Conservation (phyloP, 306 rosid genomes). For the Fragaria iinumae region DNA sequence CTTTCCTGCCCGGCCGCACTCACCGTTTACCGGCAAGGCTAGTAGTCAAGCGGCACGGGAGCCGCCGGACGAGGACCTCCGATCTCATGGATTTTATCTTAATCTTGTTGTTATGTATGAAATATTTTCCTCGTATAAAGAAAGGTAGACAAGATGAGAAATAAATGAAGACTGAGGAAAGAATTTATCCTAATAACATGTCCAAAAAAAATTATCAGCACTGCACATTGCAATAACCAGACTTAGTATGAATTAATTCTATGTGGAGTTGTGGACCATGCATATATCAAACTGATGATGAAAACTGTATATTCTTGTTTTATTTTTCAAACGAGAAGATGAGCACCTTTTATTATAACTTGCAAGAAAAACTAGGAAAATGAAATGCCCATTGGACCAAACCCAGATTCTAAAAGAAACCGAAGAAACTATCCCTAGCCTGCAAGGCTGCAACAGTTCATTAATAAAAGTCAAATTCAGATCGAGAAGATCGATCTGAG, state of each 20-base stretch:
- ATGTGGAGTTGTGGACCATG: background rate
- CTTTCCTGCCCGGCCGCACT: too few relatives aligned
- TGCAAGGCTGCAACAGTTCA: background rate
- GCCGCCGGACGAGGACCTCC: too few relatives aligned
- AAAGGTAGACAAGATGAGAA: background rate
- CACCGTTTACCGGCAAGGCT: too few relatives aligned
- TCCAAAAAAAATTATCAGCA: background rate
- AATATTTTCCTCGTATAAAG: background rate
- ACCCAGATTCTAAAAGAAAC: background rate
- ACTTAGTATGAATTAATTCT: conserved; percentile 2
- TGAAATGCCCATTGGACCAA: background rate
- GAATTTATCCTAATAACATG: background rate
- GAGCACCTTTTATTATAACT: background rate
- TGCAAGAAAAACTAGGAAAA: background rate
- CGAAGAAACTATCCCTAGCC: background rate
- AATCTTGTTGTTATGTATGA: too few relatives aligned
- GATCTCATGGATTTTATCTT: too few relatives aligned
- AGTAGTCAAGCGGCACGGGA: too few relatives aligned
- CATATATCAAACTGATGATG: background rate
- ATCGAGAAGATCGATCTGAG: background rate
- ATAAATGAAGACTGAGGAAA: background rate
- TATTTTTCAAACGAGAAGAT: background rate
- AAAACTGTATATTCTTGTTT: background rate
- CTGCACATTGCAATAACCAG: background rate
- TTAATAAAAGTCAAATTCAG: background rate